Base-by-base conservation (phyloP, 2,329 filamentous ascomycete genomes). In the Talaromyces piceae region DNA sequence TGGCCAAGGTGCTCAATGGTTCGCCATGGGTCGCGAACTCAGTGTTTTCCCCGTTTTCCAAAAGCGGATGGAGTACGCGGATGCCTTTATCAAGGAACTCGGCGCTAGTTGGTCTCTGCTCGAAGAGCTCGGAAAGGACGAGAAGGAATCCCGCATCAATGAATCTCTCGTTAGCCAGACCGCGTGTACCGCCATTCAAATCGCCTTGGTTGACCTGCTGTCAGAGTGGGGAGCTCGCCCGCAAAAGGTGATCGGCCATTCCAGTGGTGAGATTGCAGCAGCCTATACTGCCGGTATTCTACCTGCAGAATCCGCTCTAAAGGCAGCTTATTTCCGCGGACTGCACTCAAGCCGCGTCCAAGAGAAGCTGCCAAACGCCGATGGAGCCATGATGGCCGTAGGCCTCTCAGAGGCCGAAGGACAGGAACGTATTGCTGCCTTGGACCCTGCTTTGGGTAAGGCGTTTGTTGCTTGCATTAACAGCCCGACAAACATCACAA, bases 381-480 rank as follows among this genome's bases (percentile, higher is more conserved):
- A 33, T 7, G 60, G 63, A 9, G 56, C 54, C 3, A 67, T 67
- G 65, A 55, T 63, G 41, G 62, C 65, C 11, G 56, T 61, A 39
- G 64, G 62, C 0, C 53, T 54, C 7, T 37, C 60, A 11, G 41
- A 51, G 25, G 57, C 52, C 41, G 55, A 51, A 12, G 58, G 56
- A 45, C 43, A 53, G 7, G 56, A 58, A 25, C 47, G 41, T 33
- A 33, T 49, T 46, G 30, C 46, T 18, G 43, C 47, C 12, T 45
- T 57, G 9, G 65, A 57, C 28, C 59, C 61, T 48, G 18, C 18
- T 20, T 12, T 23, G 22, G 13, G 56, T 8, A 46, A 57, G 26
- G 56, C 64, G 2, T 59, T 58, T 23, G 59, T 71, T 13, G 73
- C 67, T 2, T 71, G 69, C 31, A 57, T 67, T 28, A 73, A 73